Evolutionary conservation across 192 early-diverging fungal genomes (phyloP), one percentile per base, ranked within the genome.

Genomic region (Mortierella hygrophila): DNA sequence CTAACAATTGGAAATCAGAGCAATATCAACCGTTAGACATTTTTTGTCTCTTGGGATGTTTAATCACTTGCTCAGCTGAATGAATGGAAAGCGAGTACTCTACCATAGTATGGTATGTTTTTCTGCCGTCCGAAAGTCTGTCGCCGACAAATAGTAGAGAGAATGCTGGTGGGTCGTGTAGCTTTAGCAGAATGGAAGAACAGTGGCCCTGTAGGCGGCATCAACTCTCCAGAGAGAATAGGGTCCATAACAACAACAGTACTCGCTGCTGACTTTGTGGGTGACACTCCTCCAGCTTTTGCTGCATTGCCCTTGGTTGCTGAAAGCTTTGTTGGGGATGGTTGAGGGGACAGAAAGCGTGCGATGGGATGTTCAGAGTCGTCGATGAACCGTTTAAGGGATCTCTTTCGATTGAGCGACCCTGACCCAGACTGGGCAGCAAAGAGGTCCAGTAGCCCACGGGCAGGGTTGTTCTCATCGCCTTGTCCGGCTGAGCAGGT

Each of bases 381-480:
- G 11, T 80, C 75, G 52, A n/a, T 44, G 9, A 79, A 70, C 6
- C 77, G 65, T 35, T 86, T 86, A 32, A 86, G 54, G 29, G 84
- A 81, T 47, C 84, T 29, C 57, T 86, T 86, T 46, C 79, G 55
- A 32, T 57, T 57, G 40, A 76, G 52, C 44, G 60, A 26, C 55
- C 15, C 44, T 46, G 82, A 83, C 15, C 73, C 68, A 6, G 81
- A 49, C 38, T 83, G 81, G 11, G 69, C 74, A n/a, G 84, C 78
- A 78, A 86, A 86, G 79, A 86, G 80, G 49, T 86, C 84, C 47
- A 86, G 41, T 4, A 86, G 79, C 9, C 79, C 74, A 18, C 79
- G 65, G 0, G 76, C 35, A 57, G 84, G 84, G 52, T 37, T 85
- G 37, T 86, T 86, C 65, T 86, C 84, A 16, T 86, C 84, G 5